Evolutionary conservation across 169 alveolate genomes (phyloP).

Genomic region (Besnoitia besnoiti): DNA sequence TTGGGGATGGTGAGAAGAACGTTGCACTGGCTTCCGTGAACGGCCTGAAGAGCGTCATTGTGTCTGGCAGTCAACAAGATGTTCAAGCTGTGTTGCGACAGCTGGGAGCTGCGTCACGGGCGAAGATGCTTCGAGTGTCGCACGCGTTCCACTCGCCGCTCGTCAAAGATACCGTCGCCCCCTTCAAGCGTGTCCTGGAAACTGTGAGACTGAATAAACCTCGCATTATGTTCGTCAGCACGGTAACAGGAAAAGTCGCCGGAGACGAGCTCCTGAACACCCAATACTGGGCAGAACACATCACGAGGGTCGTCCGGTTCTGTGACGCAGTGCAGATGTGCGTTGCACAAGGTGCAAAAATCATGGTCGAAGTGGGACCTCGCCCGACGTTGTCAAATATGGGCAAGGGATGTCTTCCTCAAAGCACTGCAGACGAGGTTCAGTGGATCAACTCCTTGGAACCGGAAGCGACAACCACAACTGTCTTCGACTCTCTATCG

Average conservation of each 20-base stretch:
- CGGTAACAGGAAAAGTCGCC: slow-evolving; percentile 67
- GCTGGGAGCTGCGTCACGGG: slow-evolving; percentile 13
- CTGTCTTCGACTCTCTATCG: slow-evolving; percentile 41
- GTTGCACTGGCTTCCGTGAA: slow-evolving; percentile 74
- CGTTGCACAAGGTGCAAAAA: slow-evolving; percentile 51
- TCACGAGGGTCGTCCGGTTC: slow-evolving; percentile 64
- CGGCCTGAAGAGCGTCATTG: slow-evolving; percentile 78
- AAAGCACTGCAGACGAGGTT: slow-evolving; percentile 8
- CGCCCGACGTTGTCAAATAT: slow-evolving; percentile 49
- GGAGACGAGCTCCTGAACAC: slow-evolving; percentile 14
- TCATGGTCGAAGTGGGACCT: slow-evolving; percentile 70
- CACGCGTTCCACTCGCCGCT: slow-evolving; percentile 72
- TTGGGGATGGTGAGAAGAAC: slow-evolving; percentile 34
- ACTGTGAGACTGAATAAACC: slow-evolving; percentile 49
- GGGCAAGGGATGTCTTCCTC: slow-evolving; percentile 53
- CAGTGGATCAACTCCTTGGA: slow-evolving; percentile 66
- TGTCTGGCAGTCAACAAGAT: slow-evolving; percentile 75
- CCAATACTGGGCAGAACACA: slow-evolving; percentile 73
- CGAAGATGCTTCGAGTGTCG: slow-evolving; percentile 55
- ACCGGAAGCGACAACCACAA: slow-evolving; percentile 1
- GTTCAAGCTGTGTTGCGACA: slow-evolving; percentile 62
- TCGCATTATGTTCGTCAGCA: slow-evolving; percentile 37
- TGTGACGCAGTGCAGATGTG: slow-evolving; percentile 60
- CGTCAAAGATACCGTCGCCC: slow-evolving; percentile 40
- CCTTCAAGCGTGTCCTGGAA: slow-evolving; percentile 52